A percentile compares a stretch with the other conserved stretches of the same genome.
Conservation (phyloP, 2,329 filamentous ascomycete genomes). For the Colletotrichum acutatum region DNA sequence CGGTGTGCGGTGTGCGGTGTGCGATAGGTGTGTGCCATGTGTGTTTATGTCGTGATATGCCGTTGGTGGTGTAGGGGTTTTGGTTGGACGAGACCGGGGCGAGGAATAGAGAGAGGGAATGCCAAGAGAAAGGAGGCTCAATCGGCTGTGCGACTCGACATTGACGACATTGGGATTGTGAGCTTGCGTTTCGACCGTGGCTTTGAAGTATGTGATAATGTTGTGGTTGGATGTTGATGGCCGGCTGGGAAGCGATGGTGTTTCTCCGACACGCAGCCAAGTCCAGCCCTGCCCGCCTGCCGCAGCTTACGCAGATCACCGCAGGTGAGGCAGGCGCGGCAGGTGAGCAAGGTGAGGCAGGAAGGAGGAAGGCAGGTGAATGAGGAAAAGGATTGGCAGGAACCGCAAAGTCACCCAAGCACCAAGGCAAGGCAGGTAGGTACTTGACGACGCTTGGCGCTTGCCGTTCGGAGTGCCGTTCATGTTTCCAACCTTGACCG, state of each 20-base stretch:
- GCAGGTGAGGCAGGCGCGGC: not conserved
- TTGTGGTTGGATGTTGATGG: not conserved
- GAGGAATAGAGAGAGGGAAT: not conserved
- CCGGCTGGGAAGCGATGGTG: not conserved
- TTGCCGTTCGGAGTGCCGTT: not conserved
- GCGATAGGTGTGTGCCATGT: not conserved
- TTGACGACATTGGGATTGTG: not conserved
- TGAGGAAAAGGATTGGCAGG: not conserved
- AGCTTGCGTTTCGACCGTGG: not conserved
- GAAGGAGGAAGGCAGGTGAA: not conserved
- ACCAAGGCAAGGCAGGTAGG: not conserved
- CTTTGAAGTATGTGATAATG: not conserved
- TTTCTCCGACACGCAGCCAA: not conserved
- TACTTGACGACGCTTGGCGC: not conserved
- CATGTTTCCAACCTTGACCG: not conserved
- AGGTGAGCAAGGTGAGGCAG: not conserved
- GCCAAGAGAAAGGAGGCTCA: not conserved
- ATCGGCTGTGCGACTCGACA: not conserved
- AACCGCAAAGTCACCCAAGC: not conserved
- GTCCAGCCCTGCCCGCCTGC: not conserved
- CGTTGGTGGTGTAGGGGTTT: not conserved
- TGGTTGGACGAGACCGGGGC: not conserved
- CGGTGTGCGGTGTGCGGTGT: not conserved
- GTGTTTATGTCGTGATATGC: not conserved
- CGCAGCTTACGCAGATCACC: not conserved